Evolutionary conservation across 352 stramenopile species (phyloP).

Genomic region (Detonula confervacea): DNA sequence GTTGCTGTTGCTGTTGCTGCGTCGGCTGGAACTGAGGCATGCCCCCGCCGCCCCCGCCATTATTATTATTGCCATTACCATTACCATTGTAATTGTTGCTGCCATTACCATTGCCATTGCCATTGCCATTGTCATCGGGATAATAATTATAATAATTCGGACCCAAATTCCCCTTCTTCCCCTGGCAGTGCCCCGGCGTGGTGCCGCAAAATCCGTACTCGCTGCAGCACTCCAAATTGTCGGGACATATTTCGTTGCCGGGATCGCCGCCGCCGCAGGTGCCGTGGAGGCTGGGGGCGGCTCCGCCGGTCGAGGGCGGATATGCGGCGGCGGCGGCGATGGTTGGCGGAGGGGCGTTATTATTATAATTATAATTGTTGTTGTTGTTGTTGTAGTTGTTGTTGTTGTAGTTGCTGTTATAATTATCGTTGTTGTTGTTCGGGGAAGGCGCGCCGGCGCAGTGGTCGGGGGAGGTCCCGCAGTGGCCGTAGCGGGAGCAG

Average conservation of each 20-base stretch:
- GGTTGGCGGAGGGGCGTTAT: too few species aligned
- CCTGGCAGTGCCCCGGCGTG: conserved; percentile 3
- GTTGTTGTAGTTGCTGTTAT: too few species aligned
- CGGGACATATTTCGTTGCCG: conserved; percentile 31
- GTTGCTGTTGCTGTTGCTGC: not conserved
- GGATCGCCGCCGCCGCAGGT: conserved; percentile 18
- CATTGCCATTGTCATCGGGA: too few species aligned
- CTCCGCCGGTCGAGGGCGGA: not conserved
- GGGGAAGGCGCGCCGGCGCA: conserved; percentile 10
- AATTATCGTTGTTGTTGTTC: too few species aligned
- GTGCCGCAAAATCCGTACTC: conserved; percentile 19
- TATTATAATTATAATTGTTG: too few species aligned
- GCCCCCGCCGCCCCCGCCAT: not conserved
- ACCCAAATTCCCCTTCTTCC: conserved; percentile 1
- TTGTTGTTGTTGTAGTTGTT: too few species aligned
- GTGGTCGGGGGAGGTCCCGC: conserved; percentile 25
- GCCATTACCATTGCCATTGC: not conserved
- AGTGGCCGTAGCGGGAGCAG: conserved; percentile 31
- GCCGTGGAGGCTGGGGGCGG: not conserved
- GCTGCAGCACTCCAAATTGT: conserved; percentile 30
- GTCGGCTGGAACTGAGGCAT: too few species aligned
- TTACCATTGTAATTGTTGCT: too few species aligned
- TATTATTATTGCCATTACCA: not conserved
- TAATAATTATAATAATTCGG: too few species aligned
- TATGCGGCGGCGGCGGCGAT: too few species aligned